Base-by-base conservation (phyloP, 345 rosid genomes). In the Salix koriyanagi region DNA sequence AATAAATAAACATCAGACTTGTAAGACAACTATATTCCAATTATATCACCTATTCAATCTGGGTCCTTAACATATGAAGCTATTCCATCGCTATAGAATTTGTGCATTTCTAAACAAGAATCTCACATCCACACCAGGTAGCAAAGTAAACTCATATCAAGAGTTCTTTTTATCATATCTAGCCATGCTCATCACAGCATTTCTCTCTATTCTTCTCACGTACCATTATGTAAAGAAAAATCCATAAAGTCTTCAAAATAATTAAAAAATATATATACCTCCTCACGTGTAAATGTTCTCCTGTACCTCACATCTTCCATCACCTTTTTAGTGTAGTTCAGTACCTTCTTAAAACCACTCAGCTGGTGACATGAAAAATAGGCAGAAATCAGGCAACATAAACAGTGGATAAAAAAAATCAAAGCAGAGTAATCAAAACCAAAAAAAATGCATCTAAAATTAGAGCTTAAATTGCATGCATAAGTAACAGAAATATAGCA, bases 301-400 rank as follows among this genome's bases (percentile, higher is more conserved):
- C 99, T 83, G 81, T 90, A 88, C 88, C 87, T 90, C 77, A 88
- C 86, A 78, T 96, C 99, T 82, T 96, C 99, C 69, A 81, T 85
- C 82, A 89, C 91, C 79, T 90, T 96, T 88, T 96, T 96, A 13
- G 92, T 89, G 84, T 96, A 96, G 83, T 94, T 96, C 81, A 94
- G 77, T 60, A 96, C 97, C 90, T 96, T 96, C 87, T 96, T 96
- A 84, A 82, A 94, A 74, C 99, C 99, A 73, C 93, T 91, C 79
- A 96, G 96, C 99, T 96, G 90, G 84, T 87, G 79, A 81, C 23
- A 70, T 77, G 83, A 36, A 67, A 41, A 41, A 41, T 2, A 41
- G 46, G 46, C 46, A 41, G 46, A 41, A 41, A 67, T 39, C 14
- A 83, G 4, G 15, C 25, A n/a, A 30, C 66, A 28, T 70, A 69